Evolutionary conservation across 2,329 filamentous ascomycete genomes (phyloP).

Genomic region (Fragosphaeria purpurea): DNA sequence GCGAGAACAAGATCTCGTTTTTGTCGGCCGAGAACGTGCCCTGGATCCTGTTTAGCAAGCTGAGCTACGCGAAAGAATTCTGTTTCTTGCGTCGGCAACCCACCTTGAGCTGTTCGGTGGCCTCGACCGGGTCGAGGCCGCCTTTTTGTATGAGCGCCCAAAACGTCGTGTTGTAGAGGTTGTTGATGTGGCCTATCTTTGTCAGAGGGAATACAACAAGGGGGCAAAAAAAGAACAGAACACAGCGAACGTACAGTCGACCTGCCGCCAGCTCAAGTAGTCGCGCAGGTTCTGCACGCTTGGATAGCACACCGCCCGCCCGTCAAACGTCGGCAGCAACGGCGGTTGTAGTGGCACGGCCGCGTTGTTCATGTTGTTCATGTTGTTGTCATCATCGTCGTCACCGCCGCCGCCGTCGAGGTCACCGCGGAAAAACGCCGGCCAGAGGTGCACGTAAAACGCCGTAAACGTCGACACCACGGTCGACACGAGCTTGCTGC

Average conservation of each 20-base stretch:
- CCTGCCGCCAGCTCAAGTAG: conserved; percentile 95
- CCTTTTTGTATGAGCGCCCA: conserved; percentile 79
- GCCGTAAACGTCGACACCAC: conserved; percentile 89
- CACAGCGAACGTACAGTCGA: conserved; percentile 60
- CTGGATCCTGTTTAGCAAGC: conserved; percentile 27
- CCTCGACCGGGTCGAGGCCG: conserved; percentile 49
- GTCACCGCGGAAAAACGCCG: conserved; percentile 60
- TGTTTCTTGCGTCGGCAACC: conserved; percentile 12
- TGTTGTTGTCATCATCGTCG: too few species aligned
- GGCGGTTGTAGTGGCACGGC: conserved; percentile 53
- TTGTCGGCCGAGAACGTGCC: conserved; percentile 81
- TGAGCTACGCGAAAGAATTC: too few species aligned
- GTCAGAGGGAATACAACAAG: not conserved
- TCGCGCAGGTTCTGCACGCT: conserved; percentile 73
- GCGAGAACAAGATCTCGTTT: conserved; percentile 87
- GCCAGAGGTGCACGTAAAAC: conserved; percentile 79
- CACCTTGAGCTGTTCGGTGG: conserved; percentile 70
- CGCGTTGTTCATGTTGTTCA: not conserved
- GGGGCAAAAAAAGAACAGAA: not conserved
- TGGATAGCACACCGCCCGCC: conserved; percentile 82
- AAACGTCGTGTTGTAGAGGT: conserved; percentile 95
- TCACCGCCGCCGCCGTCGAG: not conserved
- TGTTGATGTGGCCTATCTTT: conserved; percentile 79
- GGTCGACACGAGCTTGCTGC: conserved; percentile 83
- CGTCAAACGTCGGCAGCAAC: conserved; percentile 83